These are phyloP conservation scores for Grosmannia penicillata DNA, from an alignment of 2,329 filamentous ascomycete species.

Conservation along the genomic window DNA sequence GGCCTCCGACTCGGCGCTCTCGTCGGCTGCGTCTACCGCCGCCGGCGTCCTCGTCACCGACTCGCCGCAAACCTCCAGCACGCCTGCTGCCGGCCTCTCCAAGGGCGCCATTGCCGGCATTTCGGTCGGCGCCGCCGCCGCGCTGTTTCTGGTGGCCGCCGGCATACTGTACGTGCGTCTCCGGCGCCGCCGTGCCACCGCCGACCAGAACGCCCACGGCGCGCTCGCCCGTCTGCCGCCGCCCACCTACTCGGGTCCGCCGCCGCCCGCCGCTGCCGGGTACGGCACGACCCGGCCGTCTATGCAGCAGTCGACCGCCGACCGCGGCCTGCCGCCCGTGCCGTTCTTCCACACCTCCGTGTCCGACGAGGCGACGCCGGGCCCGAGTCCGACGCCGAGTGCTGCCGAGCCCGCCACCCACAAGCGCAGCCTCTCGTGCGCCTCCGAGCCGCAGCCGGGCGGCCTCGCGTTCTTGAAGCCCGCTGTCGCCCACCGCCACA, in stretches of 20 bases:
- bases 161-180: constrained; percentile 1
- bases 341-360: constrained; percentile 5
- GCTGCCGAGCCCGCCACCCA: not conserved
- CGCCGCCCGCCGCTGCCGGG: constrained; percentile 3
- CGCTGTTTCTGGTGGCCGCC: constrained; percentile 2
- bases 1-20: no score
- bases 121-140: constrained; percentile 8
- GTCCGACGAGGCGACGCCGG: not conserved
- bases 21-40: not conserved
- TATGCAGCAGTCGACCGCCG: not conserved
- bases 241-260: constrained; percentile 10
- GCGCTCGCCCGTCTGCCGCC: not conserved
- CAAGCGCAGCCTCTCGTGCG: no score
- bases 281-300: not conserved
- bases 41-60: not conserved
- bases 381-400: not conserved
- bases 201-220: constrained; percentile 15
- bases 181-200: constrained; percentile 3
- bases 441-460: no score
- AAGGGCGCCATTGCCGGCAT: constrained; percentile 11
- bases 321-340: constrained; percentile 8
- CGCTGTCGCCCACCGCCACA: not conserved
- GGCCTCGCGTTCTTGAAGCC: no score
- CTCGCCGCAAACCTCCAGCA: not conserved
- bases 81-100: constrained; percentile 3